Evolutionary conservation across 257 asterid genomes (phyloP).

Genomic region (Petunia axillaris): DNA sequence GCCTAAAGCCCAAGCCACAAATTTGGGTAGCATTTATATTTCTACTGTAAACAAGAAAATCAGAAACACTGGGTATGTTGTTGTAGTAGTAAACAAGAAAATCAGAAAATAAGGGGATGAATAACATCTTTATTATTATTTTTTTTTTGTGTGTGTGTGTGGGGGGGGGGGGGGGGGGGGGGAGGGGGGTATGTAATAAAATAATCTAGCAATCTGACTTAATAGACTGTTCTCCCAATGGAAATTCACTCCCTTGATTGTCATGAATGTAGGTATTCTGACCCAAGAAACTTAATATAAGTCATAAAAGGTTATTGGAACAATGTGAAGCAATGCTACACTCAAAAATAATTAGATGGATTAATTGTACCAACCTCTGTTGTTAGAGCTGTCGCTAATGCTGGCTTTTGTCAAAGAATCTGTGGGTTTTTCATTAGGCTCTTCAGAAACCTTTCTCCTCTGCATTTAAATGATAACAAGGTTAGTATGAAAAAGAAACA

Average conservation of each 20-base stretch:
- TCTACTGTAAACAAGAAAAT: neutral
- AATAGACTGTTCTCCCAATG: neutral
- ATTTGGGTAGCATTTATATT: neutral
- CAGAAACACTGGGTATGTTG: neutral
- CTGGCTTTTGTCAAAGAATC: constrained; percentile 41
- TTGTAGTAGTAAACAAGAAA: neutral
- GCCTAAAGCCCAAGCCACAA: neutral
- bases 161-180: no score
- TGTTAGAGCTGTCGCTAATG: constrained; percentile 36
- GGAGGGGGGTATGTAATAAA: neutral
- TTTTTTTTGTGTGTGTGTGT: no score
- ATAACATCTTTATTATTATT: neutral
- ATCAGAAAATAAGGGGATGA: neutral
- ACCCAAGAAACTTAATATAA: neutral
- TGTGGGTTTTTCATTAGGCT: constrained; percentile 44
- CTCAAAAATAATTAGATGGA: constrained; percentile 21
- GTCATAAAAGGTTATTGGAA: neutral
- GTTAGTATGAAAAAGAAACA: neutral
- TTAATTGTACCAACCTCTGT: constrained; percentile 45
- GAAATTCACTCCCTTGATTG: neutral
- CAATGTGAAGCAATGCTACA: neutral
- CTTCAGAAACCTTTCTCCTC: constrained; percentile 53
- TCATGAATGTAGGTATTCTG: neutral
- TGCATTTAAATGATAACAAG: constrained; percentile 34
- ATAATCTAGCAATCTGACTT: neutral